phyloP scores from a whole-genome alignment of 495 filamentous ascomycete genomes.

The Talaromyces thailandensis region DNA sequence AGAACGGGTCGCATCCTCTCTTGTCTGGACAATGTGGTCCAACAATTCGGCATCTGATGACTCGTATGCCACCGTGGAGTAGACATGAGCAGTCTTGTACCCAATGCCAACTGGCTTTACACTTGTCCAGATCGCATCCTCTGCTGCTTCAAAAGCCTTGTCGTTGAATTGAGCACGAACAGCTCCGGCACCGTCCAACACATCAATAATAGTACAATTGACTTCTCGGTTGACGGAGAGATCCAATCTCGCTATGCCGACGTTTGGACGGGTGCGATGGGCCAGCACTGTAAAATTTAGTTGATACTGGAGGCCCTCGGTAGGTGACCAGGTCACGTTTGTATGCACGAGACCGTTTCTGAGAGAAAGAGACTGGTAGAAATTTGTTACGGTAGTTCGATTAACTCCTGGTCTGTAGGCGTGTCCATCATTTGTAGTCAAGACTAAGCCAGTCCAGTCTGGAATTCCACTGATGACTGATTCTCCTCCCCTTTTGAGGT shows the following conservation, averaged over 20 bases:
- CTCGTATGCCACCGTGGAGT: constrained; percentile 19
- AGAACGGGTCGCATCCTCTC: constrained; percentile 19
- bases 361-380: constrained; percentile 1
- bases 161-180: constrained; percentile 33
- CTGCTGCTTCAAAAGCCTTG: constrained; percentile 17
- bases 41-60: background rate
- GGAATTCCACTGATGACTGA: constrained; percentile 5
- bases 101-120: constrained; percentile 40
- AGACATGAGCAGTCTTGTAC: constrained; percentile 43
- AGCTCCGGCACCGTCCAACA: constrained; percentile 46
- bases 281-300: constrained; percentile 4
- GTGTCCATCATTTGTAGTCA: background rate
- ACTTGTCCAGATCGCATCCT: constrained; percentile 38
- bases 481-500: background rate
- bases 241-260: constrained; percentile 38
- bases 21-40: background rate
- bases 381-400: background rate
- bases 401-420: background rate
- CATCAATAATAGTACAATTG: constrained; percentile 39
- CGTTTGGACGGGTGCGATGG: constrained; percentile 16
- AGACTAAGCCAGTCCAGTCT: constrained; percentile 6
- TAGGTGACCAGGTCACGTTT: constrained; percentile 3
- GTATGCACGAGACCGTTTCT: constrained; percentile 1
- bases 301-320: background rate
- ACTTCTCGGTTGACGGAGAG: constrained; percentile 30